Conservation (phyloP, 192 early-diverging fungal genomes). For the Radiomyces spectabilis region DNA sequence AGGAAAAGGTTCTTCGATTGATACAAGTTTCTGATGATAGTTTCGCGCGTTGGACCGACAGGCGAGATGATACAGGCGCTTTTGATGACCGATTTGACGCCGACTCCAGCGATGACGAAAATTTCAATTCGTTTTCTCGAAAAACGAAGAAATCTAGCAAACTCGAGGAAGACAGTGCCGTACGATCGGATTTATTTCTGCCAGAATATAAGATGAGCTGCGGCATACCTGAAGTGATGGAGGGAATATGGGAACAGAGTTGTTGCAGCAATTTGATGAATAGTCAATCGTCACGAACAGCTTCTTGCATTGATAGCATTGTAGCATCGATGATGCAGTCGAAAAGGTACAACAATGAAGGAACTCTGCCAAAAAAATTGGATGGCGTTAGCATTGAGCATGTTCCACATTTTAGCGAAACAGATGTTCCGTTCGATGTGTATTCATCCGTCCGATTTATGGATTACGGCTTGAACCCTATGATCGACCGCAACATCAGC, state of each 20-base stretch:
- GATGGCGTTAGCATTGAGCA: too few relatives aligned
- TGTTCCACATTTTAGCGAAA: constrained; percentile 7
- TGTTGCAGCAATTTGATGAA: too few relatives aligned
- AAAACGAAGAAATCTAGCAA: constrained; percentile 15
- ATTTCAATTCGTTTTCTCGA: constrained; percentile 16
- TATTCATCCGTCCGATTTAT: constrained; percentile 27
- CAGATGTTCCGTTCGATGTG: constrained; percentile 30
- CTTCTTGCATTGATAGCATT: too few relatives aligned
- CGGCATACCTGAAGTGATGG: constrained; percentile 34
- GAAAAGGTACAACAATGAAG: too few relatives aligned
- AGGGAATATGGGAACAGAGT: too few relatives aligned
- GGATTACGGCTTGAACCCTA: constrained; percentile 23
- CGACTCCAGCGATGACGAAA: constrained; percentile 30
- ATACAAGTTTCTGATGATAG: constrained; percentile 11
- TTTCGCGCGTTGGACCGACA: constrained; percentile 13
- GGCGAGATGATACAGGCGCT: not conserved
- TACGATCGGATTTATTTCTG: constrained; percentile 33
- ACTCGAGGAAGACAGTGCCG: constrained; percentile 12
- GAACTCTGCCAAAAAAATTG: too few relatives aligned
- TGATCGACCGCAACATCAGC: constrained; percentile 36
- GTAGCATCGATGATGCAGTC: too few relatives aligned
- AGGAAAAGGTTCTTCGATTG: constrained; percentile 10
- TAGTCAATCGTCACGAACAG: too few relatives aligned
- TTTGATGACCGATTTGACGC: constrained; percentile 30
- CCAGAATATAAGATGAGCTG: constrained; percentile 41